A percentile compares a stretch with the other conserved stretches of the same genome.
phyloP scores from a whole-genome alignment of 306 rosid genomes.

The Datisca glomerata region DNA sequence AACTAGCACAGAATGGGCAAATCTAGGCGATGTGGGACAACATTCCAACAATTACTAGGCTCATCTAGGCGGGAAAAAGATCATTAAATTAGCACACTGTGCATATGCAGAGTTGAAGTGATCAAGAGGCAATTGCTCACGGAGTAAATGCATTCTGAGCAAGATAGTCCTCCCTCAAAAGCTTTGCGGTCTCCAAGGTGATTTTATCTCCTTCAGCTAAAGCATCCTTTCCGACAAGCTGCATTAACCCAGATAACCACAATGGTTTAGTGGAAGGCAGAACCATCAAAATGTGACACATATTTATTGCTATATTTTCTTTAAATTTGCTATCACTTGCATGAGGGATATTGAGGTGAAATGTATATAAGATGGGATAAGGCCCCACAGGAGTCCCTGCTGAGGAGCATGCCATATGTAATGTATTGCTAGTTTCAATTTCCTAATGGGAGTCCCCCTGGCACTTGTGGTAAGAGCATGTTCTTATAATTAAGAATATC shows the following conservation, averaged over 20 bases:
- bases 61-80: too few relatives aligned
- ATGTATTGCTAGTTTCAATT: too few relatives aligned
- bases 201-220: conserved; percentile 97
- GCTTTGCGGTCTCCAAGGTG: conserved; percentile 95
- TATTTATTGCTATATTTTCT: too few relatives aligned
- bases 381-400: not conserved
- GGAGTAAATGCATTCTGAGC: conserved; percentile 99
- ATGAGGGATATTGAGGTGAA: not conserved
- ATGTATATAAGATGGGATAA: not conserved
- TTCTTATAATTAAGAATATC: too few relatives aligned
- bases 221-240: conserved; percentile 99
- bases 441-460: too few relatives aligned
- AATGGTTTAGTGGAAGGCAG: not conserved
- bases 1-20: too few relatives aligned
- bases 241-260: conserved; percentile 15
- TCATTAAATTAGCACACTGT: too few relatives aligned
- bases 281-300: too few relatives aligned
- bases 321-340: not conserved
- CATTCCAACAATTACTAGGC: too few relatives aligned
- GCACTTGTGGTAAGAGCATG: too few relatives aligned
- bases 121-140: conserved; percentile 31
- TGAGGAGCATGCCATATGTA: not conserved
- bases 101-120: conserved; percentile 4
- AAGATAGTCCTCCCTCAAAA: conserved; percentile 98
- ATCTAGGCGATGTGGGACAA: too few relatives aligned